These are phyloP conservation scores for Phytopythium montanum DNA, from an alignment of 352 stramenopile species.

Conservation along the genomic window DNA sequence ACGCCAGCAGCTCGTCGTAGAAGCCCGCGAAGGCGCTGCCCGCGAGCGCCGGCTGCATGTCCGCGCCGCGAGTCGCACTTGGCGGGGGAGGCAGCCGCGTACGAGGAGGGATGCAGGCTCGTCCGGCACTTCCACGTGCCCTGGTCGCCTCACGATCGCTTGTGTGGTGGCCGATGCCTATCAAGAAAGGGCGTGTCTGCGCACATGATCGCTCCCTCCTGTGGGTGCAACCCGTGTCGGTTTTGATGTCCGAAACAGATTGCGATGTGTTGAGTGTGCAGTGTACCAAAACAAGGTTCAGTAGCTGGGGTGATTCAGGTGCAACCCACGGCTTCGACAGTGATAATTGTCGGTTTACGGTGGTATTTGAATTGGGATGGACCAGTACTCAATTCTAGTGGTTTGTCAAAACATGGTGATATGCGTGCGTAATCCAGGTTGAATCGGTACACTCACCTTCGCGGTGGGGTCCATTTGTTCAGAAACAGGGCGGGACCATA, in stretches of 20 bases:
- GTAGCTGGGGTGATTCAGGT: too few species aligned
- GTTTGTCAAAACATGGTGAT: neutral
- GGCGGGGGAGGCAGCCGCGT: neutral
- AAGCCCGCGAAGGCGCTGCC: conserved; percentile 54
- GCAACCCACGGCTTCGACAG: neutral
- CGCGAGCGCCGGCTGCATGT: conserved; percentile 45
- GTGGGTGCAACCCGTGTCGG: too few species aligned
- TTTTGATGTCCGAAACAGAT: too few species aligned
- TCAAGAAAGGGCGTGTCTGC: too few species aligned
- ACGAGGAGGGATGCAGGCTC: too few species aligned
- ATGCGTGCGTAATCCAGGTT: neutral
- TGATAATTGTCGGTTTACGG: neutral
- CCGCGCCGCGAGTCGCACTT: neutral
- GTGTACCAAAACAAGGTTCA: too few species aligned
- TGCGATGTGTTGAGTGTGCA: too few species aligned
- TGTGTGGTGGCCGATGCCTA: too few species aligned
- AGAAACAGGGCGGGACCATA: neutral
- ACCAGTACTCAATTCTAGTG: neutral
- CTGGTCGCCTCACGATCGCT: too few species aligned
- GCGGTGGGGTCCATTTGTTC: neutral
- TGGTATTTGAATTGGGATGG: neutral
- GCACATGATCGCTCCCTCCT: too few species aligned
- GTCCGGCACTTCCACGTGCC: too few species aligned
- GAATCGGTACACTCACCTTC: neutral
- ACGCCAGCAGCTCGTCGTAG: conserved; percentile 76